Base-by-base conservation (phyloP, 768 basidiomycete species). In the Hygrophorus russula region DNA sequence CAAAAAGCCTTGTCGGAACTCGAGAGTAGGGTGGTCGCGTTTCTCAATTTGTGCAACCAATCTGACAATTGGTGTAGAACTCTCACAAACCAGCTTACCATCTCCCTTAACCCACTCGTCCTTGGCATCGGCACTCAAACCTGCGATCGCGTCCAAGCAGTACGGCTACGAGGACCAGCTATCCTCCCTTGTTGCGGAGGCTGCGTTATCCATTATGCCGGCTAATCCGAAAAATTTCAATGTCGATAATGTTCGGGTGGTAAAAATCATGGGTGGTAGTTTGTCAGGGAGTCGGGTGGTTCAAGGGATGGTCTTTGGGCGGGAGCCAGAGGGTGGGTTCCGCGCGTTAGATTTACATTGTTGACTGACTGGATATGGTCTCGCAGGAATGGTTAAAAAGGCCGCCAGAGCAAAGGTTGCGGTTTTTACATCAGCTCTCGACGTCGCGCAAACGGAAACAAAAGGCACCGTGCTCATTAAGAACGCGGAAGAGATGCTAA, bases 391-490 rank as follows among this genome's bases (percentile, higher is more conserved):
- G 39, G 59, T 96, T 44, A 92, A 91, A 66, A 90, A 90, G 55
- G 80, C 76, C 7, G 68, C 67, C 40, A 82, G 80, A 54, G 89
- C 82, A 36, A 98, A 98, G 64, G 94, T 99, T 28, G 94, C 86
- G 2, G 87, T 99, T 45, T 99, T 84, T 67, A 98, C 94, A 0
- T 87, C 80, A 49, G 83, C 87, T 1, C 70, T 99, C 47, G 96
- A 98, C 58, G 76, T 89, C 45, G 78, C 93, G 2, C 94, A 98
- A 63, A 98, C 96, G 4, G 96, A 99, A 63, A 99, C 96, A 13
- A 99, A 99, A 61, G 96, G 96, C 40, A 99, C 96, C 6, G 96
- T 98, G 9, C 73, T 99, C 37, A 75, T 99, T 53, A 89, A 92
- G 60, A 97, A 78, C 58, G 89, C 92, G 7, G 83, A 94, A 36